Evolutionary conservation across 305 asterid species (phyloP).

Genomic region (Striga hermonthica): DNA sequence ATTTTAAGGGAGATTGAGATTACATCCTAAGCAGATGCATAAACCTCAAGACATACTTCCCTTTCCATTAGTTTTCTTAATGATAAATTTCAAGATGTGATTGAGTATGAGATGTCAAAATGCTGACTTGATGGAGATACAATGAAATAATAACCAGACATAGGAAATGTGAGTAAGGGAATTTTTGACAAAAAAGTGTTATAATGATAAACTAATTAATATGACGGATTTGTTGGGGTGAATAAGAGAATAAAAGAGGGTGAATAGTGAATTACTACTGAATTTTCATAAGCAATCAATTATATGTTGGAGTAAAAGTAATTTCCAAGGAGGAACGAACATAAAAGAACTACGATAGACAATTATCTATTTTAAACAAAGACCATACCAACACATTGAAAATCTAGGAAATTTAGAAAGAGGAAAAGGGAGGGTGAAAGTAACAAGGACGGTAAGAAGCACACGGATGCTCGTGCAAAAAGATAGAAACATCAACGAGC

Average conservation of each 20-base stretch:
- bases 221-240: too few species aligned
- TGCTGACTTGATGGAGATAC: neutral
- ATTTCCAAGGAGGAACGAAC: too few species aligned
- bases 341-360: neutral
- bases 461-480: neutral
- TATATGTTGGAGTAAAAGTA: too few species aligned
- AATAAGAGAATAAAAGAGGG: too few species aligned
- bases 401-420: neutral
- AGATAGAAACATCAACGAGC: neutral
- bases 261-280: too few species aligned
- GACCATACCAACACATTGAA: neutral
- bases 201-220: too few species aligned
- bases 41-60: neutral
- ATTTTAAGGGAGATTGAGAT: neutral
- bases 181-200: too few species aligned
- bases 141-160: too few species aligned
- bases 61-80: neutral
- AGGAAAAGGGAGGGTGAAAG: neutral
- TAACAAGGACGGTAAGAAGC: neutral
- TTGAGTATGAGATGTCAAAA: conserved; percentile 1
- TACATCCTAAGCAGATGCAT: neutral
- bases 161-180: too few species aligned
- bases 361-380: neutral
- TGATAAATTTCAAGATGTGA: neutral
- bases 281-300: too few species aligned